Conservation (phyloP, 768 basidiomycete genomes). For the Hysterangium stoloniferum region DNA sequence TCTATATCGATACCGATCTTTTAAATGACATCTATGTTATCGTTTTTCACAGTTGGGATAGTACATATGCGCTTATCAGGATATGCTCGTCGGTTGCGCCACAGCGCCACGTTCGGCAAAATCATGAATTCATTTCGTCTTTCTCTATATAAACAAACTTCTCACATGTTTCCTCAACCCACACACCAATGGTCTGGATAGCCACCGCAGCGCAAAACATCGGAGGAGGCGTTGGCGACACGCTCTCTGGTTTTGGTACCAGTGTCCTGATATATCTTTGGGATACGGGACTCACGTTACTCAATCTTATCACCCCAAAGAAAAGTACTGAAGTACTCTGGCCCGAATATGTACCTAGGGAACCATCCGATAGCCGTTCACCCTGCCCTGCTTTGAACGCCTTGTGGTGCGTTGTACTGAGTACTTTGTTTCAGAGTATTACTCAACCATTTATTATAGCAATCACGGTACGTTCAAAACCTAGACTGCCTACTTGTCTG, state of each 20-base stretch:
- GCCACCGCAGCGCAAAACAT: not conserved
- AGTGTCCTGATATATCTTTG: conserved; percentile 30
- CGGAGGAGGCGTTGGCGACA: not conserved
- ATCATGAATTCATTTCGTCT: no score
- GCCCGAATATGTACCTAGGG: conserved; percentile 54
- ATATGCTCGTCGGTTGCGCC: no score
- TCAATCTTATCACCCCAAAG: conserved; percentile 45
- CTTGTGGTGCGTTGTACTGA: conserved; percentile 42
- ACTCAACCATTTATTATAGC: not conserved
- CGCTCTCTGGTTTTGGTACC: not conserved
- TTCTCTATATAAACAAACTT: no score
- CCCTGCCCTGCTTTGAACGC: conserved; percentile 74
- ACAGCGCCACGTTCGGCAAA: no score
- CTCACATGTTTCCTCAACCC: not conserved
- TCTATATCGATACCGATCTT: no score
- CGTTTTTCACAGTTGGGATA: no score
- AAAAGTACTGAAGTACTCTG: conserved; percentile 43
- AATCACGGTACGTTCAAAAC: conserved; percentile 5
- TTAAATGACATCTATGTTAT: no score
- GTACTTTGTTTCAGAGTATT: conserved; percentile 6
- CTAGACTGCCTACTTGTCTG: not conserved
- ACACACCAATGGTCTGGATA: not conserved
- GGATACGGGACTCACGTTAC: conserved; percentile 44
- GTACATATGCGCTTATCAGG: no score
- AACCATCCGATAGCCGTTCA: conserved; percentile 58